Percentiles rank a stretch among this genome's conserved stretches.
Evolutionary conservation across 208 protist genomes (phyloP).

Genomic region (Leishmania guyanensis): DNA sequence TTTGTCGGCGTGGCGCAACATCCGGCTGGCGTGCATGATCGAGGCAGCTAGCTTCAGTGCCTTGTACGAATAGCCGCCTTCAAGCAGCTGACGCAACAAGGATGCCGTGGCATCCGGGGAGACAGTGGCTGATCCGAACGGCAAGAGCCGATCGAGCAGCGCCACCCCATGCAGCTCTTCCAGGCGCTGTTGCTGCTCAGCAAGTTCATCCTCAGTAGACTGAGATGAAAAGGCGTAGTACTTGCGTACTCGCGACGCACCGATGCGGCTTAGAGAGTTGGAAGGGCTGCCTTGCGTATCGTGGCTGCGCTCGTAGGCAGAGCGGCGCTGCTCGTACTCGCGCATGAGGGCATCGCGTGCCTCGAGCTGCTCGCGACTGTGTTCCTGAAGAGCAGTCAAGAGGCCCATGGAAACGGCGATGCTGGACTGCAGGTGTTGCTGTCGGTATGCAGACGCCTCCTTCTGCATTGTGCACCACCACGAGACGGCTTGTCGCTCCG

Average conservation of each 20-base stretch:
- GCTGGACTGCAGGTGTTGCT: slow-evolving; percentile 22
- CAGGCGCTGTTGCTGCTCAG: slow-evolving; percentile 6
- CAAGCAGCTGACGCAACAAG: slow-evolving; percentile 47
- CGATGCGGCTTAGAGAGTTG: neutral
- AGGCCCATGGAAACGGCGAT: slow-evolving; percentile 35
- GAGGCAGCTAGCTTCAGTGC: slow-evolving; percentile 48
- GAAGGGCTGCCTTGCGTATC: neutral
- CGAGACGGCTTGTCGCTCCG: slow-evolving; percentile 1
- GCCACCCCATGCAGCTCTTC: slow-evolving; percentile 20
- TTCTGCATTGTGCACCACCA: slow-evolving; percentile 19
- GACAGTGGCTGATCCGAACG: slow-evolving; percentile 43
- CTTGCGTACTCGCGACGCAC: slow-evolving; percentile 17
- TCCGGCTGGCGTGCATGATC: slow-evolving; percentile 45
- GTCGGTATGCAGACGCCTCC: slow-evolving; percentile 8
- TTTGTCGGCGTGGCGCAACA: slow-evolving; percentile 54
- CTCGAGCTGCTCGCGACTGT: slow-evolving; percentile 27
- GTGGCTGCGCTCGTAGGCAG: slow-evolving; percentile 14
- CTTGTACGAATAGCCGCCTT: slow-evolving; percentile 47
- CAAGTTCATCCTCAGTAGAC: neutral
- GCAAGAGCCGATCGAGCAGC: slow-evolving; percentile 56
- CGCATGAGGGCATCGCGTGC: slow-evolving; percentile 33
- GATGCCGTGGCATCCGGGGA: slow-evolving; percentile 36
- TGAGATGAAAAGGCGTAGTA: slow-evolving; percentile 12
- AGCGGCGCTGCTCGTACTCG: slow-evolving; percentile 42
- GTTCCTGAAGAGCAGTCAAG: slow-evolving; percentile 46